These are phyloP conservation scores for Amauroascus niger DNA, from an alignment of 2,329 filamentous ascomycete species.

Conservation along the genomic window DNA sequence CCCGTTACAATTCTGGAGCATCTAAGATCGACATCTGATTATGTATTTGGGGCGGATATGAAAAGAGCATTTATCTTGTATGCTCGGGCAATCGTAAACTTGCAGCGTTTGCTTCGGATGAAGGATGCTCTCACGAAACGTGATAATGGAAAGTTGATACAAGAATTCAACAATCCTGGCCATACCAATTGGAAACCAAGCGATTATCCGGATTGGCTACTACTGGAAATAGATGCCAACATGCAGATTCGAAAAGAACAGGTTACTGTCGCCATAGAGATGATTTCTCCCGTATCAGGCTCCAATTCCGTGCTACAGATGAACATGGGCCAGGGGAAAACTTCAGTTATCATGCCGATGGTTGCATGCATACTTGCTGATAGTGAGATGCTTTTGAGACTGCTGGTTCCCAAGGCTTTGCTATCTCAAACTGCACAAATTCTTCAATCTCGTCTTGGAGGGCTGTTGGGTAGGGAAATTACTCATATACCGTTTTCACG, in stretches of 20 bases:
- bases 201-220: slow-evolving; percentile 51
- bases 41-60: slow-evolving; percentile 27
- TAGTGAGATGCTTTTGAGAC: slow-evolving; percentile 40
- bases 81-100: slow-evolving; percentile 31
- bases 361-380: slow-evolving; percentile 48
- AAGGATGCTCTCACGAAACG: slow-evolving; percentile 35
- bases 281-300: slow-evolving; percentile 44
- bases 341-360: slow-evolving; percentile 60
- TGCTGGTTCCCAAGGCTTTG: slow-evolving; percentile 54
- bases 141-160: slow-evolving; percentile 31
- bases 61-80: slow-evolving; percentile 33
- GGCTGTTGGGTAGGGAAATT: slow-evolving; percentile 46
- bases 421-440: slow-evolving; percentile 52
- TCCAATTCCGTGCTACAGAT: slow-evolving; percentile 54
- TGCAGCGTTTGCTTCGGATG: slow-evolving; percentile 41
- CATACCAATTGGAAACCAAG: slow-evolving; percentile 49
- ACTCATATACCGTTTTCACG: slow-evolving; percentile 53
- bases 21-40: slow-evolving; percentile 28
- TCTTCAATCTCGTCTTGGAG: slow-evolving; percentile 46
- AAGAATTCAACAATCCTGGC: slow-evolving; percentile 42
- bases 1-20: slow-evolving; percentile 35
- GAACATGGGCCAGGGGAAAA: slow-evolving; percentile 62
- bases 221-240: slow-evolving; percentile 57
- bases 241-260: slow-evolving; percentile 54
- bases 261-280: slow-evolving; percentile 52